Evolutionary conservation across 345 rosid species (phyloP).

Genomic region (Theobroma cacao): DNA sequence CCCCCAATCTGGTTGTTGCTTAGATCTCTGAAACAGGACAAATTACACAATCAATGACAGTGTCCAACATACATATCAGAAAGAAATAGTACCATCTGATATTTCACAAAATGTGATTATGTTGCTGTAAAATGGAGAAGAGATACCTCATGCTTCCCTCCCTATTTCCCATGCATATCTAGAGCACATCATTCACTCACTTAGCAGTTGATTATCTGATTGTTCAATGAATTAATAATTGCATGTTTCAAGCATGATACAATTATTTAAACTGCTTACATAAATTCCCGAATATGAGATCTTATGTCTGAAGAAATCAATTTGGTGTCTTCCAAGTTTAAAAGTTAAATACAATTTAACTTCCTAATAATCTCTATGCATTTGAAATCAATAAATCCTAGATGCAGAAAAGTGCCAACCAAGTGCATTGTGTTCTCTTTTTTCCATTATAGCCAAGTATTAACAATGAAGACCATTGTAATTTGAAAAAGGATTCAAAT

Average conservation of each 20-base stretch:
- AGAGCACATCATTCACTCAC: not conserved
- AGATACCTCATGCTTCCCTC: not conserved
- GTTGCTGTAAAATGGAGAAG: not conserved
- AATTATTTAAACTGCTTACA: not conserved
- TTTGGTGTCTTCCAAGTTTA: not conserved
- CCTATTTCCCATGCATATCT: not conserved
- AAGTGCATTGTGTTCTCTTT: not conserved
- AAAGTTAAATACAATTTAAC: not conserved
- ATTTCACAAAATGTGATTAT: not conserved
- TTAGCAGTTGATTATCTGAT: not conserved
- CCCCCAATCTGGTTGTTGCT: slow-evolving; percentile 95
- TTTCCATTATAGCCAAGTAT: not conserved
- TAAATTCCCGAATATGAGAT: not conserved
- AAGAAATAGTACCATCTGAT: not conserved
- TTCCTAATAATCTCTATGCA: not conserved
- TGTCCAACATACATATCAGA: not conserved
- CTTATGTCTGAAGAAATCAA: not conserved
- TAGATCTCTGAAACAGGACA: slow-evolving; percentile 59
- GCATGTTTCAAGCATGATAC: not conserved
- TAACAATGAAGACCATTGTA: not conserved
- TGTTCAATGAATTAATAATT: not conserved
- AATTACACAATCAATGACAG: slow-evolving; percentile 1
- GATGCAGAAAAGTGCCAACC: not conserved
- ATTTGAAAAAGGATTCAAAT: not conserved
- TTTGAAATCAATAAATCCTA: not conserved